A percentile compares a stretch with the other conserved stretches of the same genome.
Evolutionary conservation across 331 rosid genomes (phyloP).

Genomic region (Quercus tomentella): DNA sequence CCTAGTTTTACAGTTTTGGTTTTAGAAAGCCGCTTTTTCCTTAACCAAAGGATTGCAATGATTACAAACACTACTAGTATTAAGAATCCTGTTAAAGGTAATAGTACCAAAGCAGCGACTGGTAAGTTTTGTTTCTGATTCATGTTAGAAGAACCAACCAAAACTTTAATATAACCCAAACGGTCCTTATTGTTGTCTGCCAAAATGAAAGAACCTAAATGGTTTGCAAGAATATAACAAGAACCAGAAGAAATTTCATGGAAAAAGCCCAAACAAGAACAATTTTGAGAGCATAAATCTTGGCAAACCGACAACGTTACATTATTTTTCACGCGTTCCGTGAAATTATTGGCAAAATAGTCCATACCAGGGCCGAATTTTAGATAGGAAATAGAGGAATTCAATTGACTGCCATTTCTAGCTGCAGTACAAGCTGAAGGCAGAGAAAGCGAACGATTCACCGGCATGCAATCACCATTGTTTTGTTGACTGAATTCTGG

Average conservation of each 20-base stretch:
- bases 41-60: slow-evolving; percentile 36
- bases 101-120: slow-evolving; percentile 44
- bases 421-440: background rate
- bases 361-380: slow-evolving; percentile 44
- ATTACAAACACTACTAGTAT: slow-evolving; percentile 35
- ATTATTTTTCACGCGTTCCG: slow-evolving; percentile 31
- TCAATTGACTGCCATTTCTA: slow-evolving; percentile 18
- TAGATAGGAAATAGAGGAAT: slow-evolving; percentile 53
- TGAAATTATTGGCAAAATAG: slow-evolving; percentile 51
- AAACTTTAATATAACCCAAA: slow-evolving; percentile 57
- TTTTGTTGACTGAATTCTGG: slow-evolving; percentile 26
- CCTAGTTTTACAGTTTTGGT: slow-evolving; percentile 31
- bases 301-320: slow-evolving; percentile 51
- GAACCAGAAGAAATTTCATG: slow-evolving; percentile 50
- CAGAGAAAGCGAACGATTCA: background rate
- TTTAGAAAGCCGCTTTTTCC: slow-evolving; percentile 36
- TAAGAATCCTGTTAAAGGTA: slow-evolving; percentile 54
- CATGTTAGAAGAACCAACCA: slow-evolving; percentile 9
- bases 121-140: slow-evolving; percentile 35
- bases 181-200: slow-evolving; percentile 10
- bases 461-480: background rate
- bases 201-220: slow-evolving; percentile 58
- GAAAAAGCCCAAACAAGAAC: slow-evolving; percentile 77
- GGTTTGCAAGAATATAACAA: slow-evolving; percentile 54
- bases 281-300: slow-evolving; percentile 51